These are phyloP conservation scores for Globisporangium nunn DNA, from an alignment of 352 stramenopile genomes.

Conservation along the genomic window DNA sequence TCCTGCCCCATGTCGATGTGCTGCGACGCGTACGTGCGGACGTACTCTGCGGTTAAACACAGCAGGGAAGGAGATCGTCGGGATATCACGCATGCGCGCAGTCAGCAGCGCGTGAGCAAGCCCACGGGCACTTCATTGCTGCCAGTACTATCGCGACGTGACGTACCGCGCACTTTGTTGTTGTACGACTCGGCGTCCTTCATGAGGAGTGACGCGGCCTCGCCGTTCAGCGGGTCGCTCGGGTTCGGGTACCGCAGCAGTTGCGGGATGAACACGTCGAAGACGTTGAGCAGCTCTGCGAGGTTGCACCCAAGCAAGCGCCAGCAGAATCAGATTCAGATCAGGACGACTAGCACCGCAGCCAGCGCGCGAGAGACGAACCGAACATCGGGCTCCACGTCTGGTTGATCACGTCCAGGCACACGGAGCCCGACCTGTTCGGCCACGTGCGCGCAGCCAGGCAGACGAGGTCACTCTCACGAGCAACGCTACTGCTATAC, in stretches of 20 bases:
- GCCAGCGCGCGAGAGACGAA: conserved; percentile 16
- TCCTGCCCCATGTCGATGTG: conserved; percentile 63
- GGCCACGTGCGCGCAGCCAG: no score
- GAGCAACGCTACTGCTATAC: no score
- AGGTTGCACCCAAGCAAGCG: not conserved
- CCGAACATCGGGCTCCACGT: conserved; percentile 93
- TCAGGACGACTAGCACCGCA: no score
- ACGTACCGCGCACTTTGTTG: conserved; percentile 79
- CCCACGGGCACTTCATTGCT: no score
- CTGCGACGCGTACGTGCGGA: conserved; percentile 70
- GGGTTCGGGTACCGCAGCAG: conserved; percentile 90
- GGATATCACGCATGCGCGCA: no score
- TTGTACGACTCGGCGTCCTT: conserved; percentile 86
- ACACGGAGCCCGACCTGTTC: conserved; percentile 85
- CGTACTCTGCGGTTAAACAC: conserved; percentile 43
- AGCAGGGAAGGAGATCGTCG: no score
- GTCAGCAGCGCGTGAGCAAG: no score
- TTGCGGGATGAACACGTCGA: conserved; percentile 92
- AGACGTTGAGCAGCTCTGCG: conserved; percentile 90
- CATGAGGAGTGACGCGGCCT: conserved; percentile 86
- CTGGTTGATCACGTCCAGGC: conserved; percentile 93
- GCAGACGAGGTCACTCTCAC: no score
- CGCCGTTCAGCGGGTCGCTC: conserved; percentile 88
- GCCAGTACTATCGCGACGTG: not conserved
- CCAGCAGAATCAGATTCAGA: no score